A percentile compares a stretch with the other conserved stretches of the same genome.
Evolutionary conservation across 306 rosid species (phyloP).

Genomic region (Lotus japonicus): DNA sequence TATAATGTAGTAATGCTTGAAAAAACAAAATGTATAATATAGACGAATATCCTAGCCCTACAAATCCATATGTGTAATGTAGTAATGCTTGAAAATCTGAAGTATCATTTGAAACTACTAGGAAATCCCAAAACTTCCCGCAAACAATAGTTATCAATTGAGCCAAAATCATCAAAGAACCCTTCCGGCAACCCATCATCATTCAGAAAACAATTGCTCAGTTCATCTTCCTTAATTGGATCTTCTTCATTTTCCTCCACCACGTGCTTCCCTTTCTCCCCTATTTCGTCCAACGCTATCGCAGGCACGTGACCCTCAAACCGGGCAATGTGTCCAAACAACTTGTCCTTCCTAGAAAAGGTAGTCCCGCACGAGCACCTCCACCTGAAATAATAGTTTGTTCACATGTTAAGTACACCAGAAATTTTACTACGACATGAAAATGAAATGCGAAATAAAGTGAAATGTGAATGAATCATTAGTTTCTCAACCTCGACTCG

Average conservation of each 20-base stretch:
- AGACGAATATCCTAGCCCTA: too few relatives aligned
- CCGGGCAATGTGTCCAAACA: slow-evolving; percentile 68
- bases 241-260: slow-evolving; percentile 10
- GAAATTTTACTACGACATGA: too few relatives aligned
- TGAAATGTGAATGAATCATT: too few relatives aligned
- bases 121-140: too few relatives aligned
- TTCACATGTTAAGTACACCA: too few relatives aligned
- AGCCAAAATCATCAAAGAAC: slow-evolving; percentile 41
- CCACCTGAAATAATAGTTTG: too few relatives aligned
- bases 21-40: too few relatives aligned
- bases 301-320: slow-evolving; percentile 94
- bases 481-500: too few relatives aligned
- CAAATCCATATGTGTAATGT: too few relatives aligned
- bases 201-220: not conserved
- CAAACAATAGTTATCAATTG: slow-evolving; percentile 20
- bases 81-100: too few relatives aligned
- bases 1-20: too few relatives aligned
- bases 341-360: slow-evolving; percentile 73
- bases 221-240: not conserved
- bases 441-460: too few relatives aligned
- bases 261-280: slow-evolving; percentile 22
- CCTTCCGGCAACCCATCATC: slow-evolving; percentile 31
- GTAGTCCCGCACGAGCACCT: slow-evolving; percentile 81
- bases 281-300: slow-evolving; percentile 32
- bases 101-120: not conserved